These are phyloP conservation scores for Tolypocladium nubicola DNA, from an alignment of 2,329 filamentous ascomycete genomes.

Conservation along the genomic window DNA sequence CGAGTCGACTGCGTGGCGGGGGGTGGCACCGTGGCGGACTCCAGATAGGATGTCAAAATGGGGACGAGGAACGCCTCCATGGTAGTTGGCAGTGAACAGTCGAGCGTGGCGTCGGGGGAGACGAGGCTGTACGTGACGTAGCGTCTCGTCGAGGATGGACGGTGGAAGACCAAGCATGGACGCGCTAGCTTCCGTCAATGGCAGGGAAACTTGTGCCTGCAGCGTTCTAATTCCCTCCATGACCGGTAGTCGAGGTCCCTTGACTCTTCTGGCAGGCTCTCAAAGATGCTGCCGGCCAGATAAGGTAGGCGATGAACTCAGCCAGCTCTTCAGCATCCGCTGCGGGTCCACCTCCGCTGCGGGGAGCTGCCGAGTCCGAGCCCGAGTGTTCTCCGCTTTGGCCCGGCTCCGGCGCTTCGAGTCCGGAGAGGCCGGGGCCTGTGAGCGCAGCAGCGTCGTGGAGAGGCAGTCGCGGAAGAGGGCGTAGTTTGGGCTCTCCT, in stretches of 20 bases:
- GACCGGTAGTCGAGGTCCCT: slow-evolving; percentile 49
- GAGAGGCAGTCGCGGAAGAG: slow-evolving; percentile 68
- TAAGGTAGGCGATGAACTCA: slow-evolving; percentile 83
- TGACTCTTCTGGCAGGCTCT: slow-evolving; percentile 49
- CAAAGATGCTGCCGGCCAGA: slow-evolving; percentile 59
- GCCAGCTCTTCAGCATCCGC: slow-evolving; percentile 56
- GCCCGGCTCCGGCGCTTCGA: slow-evolving; percentile 32
- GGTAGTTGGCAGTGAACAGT: slow-evolving; percentile 23
- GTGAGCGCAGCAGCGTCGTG: slow-evolving; percentile 50
- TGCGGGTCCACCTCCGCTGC: slow-evolving; percentile 5
- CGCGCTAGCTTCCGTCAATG: slow-evolving; percentile 40
- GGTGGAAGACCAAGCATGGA: slow-evolving; percentile 40
- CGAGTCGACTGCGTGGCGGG: slow-evolving; percentile 51
- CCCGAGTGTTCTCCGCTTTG: slow-evolving; percentile 7
- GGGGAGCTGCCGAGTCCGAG: not conserved
- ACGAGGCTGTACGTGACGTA: slow-evolving; percentile 58
- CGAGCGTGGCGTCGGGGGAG: slow-evolving; percentile 20
- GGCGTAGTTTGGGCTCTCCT: slow-evolving; percentile 28
- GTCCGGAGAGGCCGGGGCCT: slow-evolving; percentile 31
- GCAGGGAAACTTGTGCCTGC: slow-evolving; percentile 43
- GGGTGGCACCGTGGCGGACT: slow-evolving; percentile 46
- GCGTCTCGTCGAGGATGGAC: slow-evolving; percentile 56
- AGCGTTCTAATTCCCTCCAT: slow-evolving; percentile 33
- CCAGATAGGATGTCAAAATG: slow-evolving; percentile 52
- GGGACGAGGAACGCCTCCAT: slow-evolving; percentile 50